Evolutionary conservation across 2,329 filamentous ascomycete species (phyloP).

Genomic region (Rhinocladiella mackenziei): DNA sequence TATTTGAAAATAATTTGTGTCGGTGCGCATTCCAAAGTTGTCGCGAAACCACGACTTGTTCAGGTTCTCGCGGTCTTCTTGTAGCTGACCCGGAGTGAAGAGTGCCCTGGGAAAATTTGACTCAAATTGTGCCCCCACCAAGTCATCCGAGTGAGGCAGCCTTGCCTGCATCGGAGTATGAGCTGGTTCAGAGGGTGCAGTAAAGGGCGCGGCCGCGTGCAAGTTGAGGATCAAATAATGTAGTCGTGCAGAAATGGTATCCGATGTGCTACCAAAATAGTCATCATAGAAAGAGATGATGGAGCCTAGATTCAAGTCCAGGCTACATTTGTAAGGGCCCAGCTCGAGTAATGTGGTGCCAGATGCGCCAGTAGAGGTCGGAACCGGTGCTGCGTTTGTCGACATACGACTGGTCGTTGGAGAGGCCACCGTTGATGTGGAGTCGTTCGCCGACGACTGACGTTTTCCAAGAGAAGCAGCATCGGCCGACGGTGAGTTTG

Average conservation of each 20-base stretch:
- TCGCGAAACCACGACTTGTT: conserved; percentile 53
- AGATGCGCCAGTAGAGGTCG: conserved; percentile 28
- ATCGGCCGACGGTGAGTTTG: conserved; percentile 2
- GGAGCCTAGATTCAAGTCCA: conserved; percentile 48
- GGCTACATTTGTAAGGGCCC: conserved; percentile 55
- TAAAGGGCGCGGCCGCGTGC: conserved; percentile 50
- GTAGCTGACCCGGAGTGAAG: conserved; percentile 54
- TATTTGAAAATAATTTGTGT: conserved; percentile 50
- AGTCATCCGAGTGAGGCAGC: conserved; percentile 44
- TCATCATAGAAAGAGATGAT: conserved; percentile 50
- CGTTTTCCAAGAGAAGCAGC: conserved; percentile 6
- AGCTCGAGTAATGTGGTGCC: conserved; percentile 35
- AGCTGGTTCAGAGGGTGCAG: conserved; percentile 42
- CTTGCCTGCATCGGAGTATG: conserved; percentile 38
- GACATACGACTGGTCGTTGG: conserved; percentile 5
- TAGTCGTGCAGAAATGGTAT: conserved; percentile 53
- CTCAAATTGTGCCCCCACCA: conserved; percentile 49
- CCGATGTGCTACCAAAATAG: conserved; percentile 52
- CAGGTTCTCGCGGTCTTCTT: conserved; percentile 52
- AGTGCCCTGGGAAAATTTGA: conserved; percentile 33
- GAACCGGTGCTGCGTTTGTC: conserved; percentile 17
- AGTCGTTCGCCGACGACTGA: conserved; percentile 1
- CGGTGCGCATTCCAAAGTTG: conserved; percentile 11
- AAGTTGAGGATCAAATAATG: conserved; percentile 56
- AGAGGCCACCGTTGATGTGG: conserved; percentile 3